phyloP scores from a whole-genome alignment of 1,284 basidiomycete species.

The Ganoderma lingzhi region DNA sequence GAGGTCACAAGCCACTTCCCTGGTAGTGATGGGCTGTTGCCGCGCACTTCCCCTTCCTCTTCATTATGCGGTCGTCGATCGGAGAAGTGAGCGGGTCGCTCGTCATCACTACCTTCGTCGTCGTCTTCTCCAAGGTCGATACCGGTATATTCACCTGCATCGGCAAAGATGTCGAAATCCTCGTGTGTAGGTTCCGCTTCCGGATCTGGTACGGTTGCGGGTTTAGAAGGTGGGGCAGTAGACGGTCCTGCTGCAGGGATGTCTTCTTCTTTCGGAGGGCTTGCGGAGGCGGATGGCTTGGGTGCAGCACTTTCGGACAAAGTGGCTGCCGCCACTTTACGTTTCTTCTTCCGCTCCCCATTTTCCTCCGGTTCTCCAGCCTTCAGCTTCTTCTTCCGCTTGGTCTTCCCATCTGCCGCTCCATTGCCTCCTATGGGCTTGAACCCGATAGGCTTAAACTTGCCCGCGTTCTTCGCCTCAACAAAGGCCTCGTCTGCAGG shows the following conservation, averaged over 20 bases:
- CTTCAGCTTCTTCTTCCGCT: constrained; percentile 45
- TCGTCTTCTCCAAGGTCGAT: constrained; percentile 68
- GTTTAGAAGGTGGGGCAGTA: constrained; percentile 28
- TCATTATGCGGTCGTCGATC: constrained; percentile 11
- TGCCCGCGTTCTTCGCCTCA: constrained; percentile 65
- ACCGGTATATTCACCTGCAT: constrained; percentile 84
- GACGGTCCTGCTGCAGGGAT: constrained; percentile 25
- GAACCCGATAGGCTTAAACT: constrained; percentile 85
- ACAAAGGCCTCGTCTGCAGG: constrained; percentile 48
- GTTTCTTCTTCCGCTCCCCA: constrained; percentile 43
- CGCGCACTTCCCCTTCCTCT: constrained; percentile 25
- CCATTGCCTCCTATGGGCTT: constrained; percentile 58
- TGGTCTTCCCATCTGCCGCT: constrained; percentile 36
- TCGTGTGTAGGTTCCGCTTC: constrained; percentile 53
- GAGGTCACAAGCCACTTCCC: constrained; percentile 34
- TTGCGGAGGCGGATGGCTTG: constrained; percentile 51
- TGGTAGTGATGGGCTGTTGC: constrained; percentile 18
- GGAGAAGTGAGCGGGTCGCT: not conserved
- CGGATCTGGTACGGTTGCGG: constrained; percentile 24
- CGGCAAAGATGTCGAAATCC: constrained; percentile 86
- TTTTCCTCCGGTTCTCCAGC: constrained; percentile 36
- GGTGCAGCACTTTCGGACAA: not conserved
- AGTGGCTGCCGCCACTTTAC: constrained; percentile 42
- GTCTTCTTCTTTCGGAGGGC: constrained; percentile 6
- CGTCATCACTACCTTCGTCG: constrained; percentile 45